phyloP scores from a whole-genome alignment of 805 yeast genomes.

The Myxozyma melibiosi region DNA sequence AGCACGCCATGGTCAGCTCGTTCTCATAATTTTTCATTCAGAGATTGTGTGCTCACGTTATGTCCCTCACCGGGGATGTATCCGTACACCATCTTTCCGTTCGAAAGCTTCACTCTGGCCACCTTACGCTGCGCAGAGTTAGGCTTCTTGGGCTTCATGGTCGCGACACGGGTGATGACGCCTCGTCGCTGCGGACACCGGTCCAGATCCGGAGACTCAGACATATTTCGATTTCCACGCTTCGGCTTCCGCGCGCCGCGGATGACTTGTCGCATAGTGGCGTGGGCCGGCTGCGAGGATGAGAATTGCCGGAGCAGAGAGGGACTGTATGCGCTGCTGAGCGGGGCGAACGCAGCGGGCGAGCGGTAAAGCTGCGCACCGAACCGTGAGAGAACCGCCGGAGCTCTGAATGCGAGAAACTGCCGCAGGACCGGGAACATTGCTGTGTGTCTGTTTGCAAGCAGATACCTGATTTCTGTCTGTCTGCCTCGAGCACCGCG shows the following conservation, averaged over 20 bases:
- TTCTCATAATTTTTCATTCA: neutral
- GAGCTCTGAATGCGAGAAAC: too few species aligned
- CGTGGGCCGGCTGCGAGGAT: slow-evolving; percentile 39
- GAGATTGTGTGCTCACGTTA: slow-evolving; percentile 49
- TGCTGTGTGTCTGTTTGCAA: neutral
- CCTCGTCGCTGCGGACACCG: slow-evolving; percentile 88
- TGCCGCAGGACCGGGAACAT: slow-evolving; percentile 2
- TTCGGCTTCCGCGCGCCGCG: slow-evolving; percentile 64
- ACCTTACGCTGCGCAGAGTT: slow-evolving; percentile 98
- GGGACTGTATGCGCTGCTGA: neutral
- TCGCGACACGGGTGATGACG: slow-evolving; percentile 90
- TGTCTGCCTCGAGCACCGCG: too few species aligned
- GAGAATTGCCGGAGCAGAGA: slow-evolving; percentile 10
- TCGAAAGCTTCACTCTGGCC: slow-evolving; percentile 88
- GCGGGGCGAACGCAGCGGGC: neutral
- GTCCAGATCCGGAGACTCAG: slow-evolving; percentile 80
- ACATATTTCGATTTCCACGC: slow-evolving; percentile 45
- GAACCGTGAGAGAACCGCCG: too few species aligned
- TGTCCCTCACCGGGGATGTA: slow-evolving; percentile 99
- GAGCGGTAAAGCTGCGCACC: neutral
- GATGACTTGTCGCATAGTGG: slow-evolving; percentile 76
- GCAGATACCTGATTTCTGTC: too few species aligned
- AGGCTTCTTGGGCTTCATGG: slow-evolving; percentile 95
- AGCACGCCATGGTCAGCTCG: neutral
- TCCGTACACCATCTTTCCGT: slow-evolving; percentile 86